Base-by-base conservation (phyloP, 2,329 filamentous ascomycete genomes). In the Neofusicoccum kwambonambiense region DNA sequence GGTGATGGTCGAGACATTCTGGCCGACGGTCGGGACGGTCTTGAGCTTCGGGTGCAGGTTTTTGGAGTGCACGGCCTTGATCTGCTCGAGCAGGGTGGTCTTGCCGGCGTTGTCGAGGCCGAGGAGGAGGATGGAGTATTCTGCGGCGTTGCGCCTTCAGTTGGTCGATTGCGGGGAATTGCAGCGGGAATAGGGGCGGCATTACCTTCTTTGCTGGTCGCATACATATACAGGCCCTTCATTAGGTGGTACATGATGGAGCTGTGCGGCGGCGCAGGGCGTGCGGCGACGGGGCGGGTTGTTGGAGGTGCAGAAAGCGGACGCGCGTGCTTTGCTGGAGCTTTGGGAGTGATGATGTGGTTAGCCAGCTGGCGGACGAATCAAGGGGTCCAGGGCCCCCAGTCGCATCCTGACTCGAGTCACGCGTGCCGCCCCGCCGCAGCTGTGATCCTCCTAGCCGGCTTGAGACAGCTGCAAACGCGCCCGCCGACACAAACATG, bases 31-130 rank as follows among this genome's bases (percentile, higher is more conserved):
- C 34, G 95, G 95, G 7, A 98, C 94, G 50, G 94, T 97, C 76
- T 95, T 93, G 70, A 87, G 82, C 67, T 84, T 82, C 82, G 87
- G 80, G 84, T 93, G 73, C 82, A 91, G 77, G 81, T 86, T 74
- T 50, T 87, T 84, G 68, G 88, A 84, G 84, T 92, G 97, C 75
- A 96, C 85, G 63, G 92, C 87, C 81, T 97, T 97, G 78, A 98
- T 92, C 78, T 97, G 93, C 76, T 96, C 92, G 79, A 97, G 93
- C 75, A 98, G 93, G 31, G 95, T 98, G 45, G 95, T 98, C 84
- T 98, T 98, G 78, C 95, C 95, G 67, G 95, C 95, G 77, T 98
- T 98, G 83, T 98, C 95, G 75, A 98, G 91, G 68, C 95, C 95
- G 72, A 98, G 91, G 70, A 98, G 90, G 75, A 98, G 92, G 74